phyloP scores from a whole-genome alignment of 2,329 filamentous ascomycete genomes.

The Cercospora beticola region DNA sequence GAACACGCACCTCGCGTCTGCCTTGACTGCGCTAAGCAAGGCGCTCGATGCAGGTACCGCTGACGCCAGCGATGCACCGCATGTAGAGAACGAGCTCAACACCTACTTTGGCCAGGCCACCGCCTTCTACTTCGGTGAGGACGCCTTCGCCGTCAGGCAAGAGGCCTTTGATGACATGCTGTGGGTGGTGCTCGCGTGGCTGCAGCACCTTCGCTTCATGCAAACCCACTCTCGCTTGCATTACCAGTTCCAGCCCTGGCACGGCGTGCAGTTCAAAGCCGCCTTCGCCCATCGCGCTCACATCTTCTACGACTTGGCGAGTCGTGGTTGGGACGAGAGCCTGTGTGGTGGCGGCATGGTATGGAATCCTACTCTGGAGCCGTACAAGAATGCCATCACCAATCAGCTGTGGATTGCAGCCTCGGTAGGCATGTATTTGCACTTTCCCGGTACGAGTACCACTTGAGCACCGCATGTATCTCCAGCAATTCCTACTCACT shows the following conservation, averaged over 20 bases:
- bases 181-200: slow-evolving; percentile 91
- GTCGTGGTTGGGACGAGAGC: slow-evolving; percentile 74
- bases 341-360: slow-evolving; percentile 86
- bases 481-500: neutral
- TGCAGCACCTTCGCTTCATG: slow-evolving; percentile 60
- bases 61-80: slow-evolving; percentile 34
- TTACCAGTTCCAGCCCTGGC: slow-evolving; percentile 60
- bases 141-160: slow-evolving; percentile 47
- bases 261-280: slow-evolving; percentile 73
- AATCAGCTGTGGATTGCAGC: slow-evolving; percentile 87
- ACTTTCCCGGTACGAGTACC: slow-evolving; percentile 65
- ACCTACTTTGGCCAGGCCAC: slow-evolving; percentile 75
- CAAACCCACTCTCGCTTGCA: slow-evolving; percentile 65
- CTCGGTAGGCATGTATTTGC: slow-evolving; percentile 83
- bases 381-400: slow-evolving; percentile 96
- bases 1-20: slow-evolving; percentile 53
- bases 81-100: slow-evolving; percentile 76
- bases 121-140: slow-evolving; percentile 83
- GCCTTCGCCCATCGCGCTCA: slow-evolving; percentile 79
- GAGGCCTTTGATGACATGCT: slow-evolving; percentile 92
- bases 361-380: slow-evolving; percentile 77
- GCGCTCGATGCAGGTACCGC: slow-evolving; percentile 49
- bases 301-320: slow-evolving; percentile 80
- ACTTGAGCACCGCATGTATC: neutral
- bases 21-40: slow-evolving; percentile 56